A percentile compares a stretch with the other conserved stretches of the same genome.
phyloP scores from a whole-genome alignment of 768 basidiomycete species.

The Boletales sp. region DNA sequence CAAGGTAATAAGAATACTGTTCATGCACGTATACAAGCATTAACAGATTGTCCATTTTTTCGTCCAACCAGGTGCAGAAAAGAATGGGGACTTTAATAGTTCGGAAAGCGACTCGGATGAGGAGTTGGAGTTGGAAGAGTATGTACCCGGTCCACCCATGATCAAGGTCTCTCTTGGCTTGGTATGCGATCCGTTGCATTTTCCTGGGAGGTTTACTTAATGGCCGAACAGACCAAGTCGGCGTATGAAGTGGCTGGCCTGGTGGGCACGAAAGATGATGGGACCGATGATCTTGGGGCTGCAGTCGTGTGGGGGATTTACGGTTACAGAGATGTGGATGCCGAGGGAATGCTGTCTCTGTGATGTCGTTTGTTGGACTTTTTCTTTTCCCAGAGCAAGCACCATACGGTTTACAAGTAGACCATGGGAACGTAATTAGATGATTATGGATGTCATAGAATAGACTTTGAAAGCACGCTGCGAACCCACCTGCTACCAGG shows the following conservation, averaged over 20 bases:
- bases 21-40: too few species aligned
- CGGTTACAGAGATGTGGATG: conserved; percentile 38
- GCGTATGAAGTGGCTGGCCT: conserved; percentile 46
- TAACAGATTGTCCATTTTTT: too few species aligned
- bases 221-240: conserved; percentile 31
- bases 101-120: background rate
- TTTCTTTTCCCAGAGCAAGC: too few species aligned
- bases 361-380: too few species aligned
- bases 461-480: too few species aligned
- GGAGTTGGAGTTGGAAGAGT: conserved; percentile 35
- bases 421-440: too few species aligned
- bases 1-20: conserved; percentile 12
- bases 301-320: conserved; percentile 44
- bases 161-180: conserved; percentile 65
- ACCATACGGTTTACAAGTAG: too few species aligned
- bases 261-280: conserved; percentile 43
- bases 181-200: conserved; percentile 30
- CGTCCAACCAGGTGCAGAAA: too few species aligned
- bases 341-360: conserved; percentile 7
- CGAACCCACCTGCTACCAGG: too few species aligned
- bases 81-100: too few species aligned
- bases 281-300: conserved; percentile 46
- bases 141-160: conserved; percentile 44
- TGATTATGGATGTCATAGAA: too few species aligned
- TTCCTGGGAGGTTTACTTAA: background rate